Base-by-base conservation (phyloP, 2,329 filamentous ascomycete genomes). In the Ascochyta viciae-villosae region DNA sequence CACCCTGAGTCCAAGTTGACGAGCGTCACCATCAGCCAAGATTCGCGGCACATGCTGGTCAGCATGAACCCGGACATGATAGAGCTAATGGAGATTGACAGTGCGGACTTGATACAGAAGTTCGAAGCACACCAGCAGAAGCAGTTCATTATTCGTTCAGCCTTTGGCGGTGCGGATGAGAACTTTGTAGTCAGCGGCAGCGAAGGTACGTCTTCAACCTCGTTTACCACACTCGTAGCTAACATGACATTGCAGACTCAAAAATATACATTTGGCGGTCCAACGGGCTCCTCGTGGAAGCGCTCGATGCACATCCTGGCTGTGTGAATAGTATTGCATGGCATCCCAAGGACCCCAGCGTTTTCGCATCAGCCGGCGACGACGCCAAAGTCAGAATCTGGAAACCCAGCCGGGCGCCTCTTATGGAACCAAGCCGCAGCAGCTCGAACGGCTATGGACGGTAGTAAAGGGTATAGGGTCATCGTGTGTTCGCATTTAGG, bases 291-390 rank as follows among this genome's bases (percentile, higher is more conserved):
- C 82, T 89, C 0, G 86, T 99, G 6, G 90, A 92, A 69, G 88
- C 85, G 43, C 80, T 98, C 3, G 83, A 87, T 29, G 93, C 88
- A 0, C 94, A 98, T 66, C 79, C 81, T 6, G 89, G 92, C 31
- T 88, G 86, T 57, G 94, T 95, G 62, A 98, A 97, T 72, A 86
- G 91, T 7, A 90, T 96, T 34, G 84, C 89, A 22, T 99, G 95
- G 94, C 95, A 94, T 68, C 93, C 95, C 1, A 83, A 80, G 10
- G 86, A 97, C 70, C 87, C 91, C 1, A 86, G 85, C 58, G 89
- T 97, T 80, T 91, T 97, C 76, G 95, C 92, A 15, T 94, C 92
- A 12, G 94, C 91, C 55, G 93, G 94, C 16, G 95, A 99, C 74
- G 95, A 98, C 70, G 83, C 84, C 50, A 87, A 85, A 72, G 88